Evolutionary conservation across 2,329 filamentous ascomycete species (phyloP).

Genomic region (Niveomyces coronatus): DNA sequence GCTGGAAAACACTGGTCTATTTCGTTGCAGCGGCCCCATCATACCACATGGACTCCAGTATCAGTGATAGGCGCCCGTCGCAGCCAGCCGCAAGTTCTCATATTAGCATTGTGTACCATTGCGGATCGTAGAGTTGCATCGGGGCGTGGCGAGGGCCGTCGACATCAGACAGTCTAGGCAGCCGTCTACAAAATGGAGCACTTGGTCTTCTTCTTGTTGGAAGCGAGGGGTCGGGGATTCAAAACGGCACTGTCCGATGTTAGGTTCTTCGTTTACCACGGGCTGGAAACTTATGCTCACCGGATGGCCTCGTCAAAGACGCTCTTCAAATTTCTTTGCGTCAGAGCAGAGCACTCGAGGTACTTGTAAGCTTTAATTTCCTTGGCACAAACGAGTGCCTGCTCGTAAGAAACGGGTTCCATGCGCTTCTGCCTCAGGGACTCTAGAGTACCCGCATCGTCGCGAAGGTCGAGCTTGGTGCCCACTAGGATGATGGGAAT

Average conservation of each 20-base stretch:
- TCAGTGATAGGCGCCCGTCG: constrained; percentile 4
- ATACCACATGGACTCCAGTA: constrained; percentile 14
- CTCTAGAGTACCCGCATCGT: constrained; percentile 74
- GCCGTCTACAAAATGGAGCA: constrained; percentile 55
- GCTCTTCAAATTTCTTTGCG: constrained; percentile 93
- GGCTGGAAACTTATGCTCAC: constrained; percentile 43
- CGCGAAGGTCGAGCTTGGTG: constrained; percentile 91
- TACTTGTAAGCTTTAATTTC: constrained; percentile 97
- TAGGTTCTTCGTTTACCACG: too few species aligned
- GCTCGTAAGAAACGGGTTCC: constrained; percentile 93
- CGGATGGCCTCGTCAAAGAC: constrained; percentile 98
- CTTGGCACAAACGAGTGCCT: constrained; percentile 79
- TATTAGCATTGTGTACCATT: constrained; percentile 1
- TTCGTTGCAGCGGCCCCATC: constrained; percentile 8
- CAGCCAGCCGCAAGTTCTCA: constrained; percentile 3
- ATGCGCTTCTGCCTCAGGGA: constrained; percentile 83
- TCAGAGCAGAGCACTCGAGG: constrained; percentile 93
- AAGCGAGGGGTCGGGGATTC: constrained; percentile 50
- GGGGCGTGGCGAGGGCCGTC: neutral
- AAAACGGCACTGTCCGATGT: constrained; percentile 58
- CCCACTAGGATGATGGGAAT: constrained; percentile 96
- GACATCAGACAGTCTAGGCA: neutral
- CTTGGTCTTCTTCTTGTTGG: constrained; percentile 54
- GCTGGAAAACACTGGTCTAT: constrained; percentile 9
- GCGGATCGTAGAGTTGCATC: constrained; percentile 1